A percentile compares a stretch with the other conserved stretches of the same genome.
Conservation (phyloP, 495 filamentous ascomycete species). For the Penicillium pancosmium region DNA sequence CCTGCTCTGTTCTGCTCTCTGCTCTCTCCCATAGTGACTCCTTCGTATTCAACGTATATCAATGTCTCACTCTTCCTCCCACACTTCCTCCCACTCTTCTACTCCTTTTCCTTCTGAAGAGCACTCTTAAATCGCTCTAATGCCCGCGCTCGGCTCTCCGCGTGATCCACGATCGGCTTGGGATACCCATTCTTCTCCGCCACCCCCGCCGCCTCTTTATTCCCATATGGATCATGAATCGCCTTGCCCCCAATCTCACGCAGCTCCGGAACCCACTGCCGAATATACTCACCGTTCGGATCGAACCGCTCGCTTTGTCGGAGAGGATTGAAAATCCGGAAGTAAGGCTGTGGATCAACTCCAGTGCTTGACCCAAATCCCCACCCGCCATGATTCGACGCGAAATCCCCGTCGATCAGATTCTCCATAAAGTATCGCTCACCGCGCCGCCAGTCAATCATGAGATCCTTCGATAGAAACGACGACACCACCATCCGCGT, state of each 20-base stretch:
- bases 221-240: constrained; percentile 77
- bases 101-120: constrained; percentile 16
- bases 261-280: constrained; percentile 65
- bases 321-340: constrained; percentile 86
- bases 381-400: constrained; percentile 91
- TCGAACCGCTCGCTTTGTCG: constrained; percentile 84
- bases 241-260: constrained; percentile 59
- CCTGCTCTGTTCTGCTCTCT: neutral
- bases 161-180: constrained; percentile 72
- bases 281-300: constrained; percentile 58
- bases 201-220: constrained; percentile 56
- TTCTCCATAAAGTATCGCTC: constrained; percentile 89
- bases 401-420: constrained; percentile 90
- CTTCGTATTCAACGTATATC: neutral
- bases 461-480: constrained; percentile 83
- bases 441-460: constrained; percentile 89
- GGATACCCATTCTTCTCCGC: constrained; percentile 75
- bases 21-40: neutral
- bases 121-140: constrained; percentile 73
- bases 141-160: constrained; percentile 63
- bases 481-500: constrained; percentile 86
- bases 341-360: constrained; percentile 91
- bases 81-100: neutral
- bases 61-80: neutral
- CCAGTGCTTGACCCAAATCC: constrained; percentile 80